These are phyloP conservation scores for Syncephalastrum monosporum DNA, from an alignment of 371 early-diverging fungal species.

Conservation along the genomic window DNA sequence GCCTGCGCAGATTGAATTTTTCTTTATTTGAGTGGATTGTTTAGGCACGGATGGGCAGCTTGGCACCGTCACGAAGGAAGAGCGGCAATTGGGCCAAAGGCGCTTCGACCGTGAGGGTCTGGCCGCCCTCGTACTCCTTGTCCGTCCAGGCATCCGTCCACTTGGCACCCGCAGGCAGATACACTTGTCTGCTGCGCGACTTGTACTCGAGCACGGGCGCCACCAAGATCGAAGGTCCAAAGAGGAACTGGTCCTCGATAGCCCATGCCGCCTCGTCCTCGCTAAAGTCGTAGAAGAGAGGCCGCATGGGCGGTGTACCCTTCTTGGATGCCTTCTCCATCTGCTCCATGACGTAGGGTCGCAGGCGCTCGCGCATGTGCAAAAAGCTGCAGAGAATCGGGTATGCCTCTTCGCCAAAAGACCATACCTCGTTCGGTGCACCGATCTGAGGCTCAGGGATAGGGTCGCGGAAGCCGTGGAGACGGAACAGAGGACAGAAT, in stretches of 20 bases:
- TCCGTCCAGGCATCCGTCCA: constrained; percentile 50
- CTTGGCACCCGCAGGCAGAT: constrained; percentile 32
- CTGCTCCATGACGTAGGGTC: constrained; percentile 19
- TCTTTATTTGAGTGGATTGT: background rate
- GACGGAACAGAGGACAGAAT: constrained; percentile 21
- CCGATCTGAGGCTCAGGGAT: constrained; percentile 14
- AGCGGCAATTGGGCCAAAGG: constrained; percentile 40
- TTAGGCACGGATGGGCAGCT: constrained; percentile 12
- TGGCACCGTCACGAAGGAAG: constrained; percentile 31
- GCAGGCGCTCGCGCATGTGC: constrained; percentile 16
- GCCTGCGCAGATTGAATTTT: constrained; percentile 1
- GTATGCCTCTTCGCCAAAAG: constrained; percentile 17
- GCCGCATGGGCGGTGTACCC: constrained; percentile 52
- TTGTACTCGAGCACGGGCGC: constrained; percentile 36
- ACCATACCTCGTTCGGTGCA: constrained; percentile 19
- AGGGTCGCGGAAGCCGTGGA: constrained; percentile 22
- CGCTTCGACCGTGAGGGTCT: constrained; percentile 30
- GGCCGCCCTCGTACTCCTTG: constrained; percentile 30
- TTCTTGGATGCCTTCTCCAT: constrained; percentile 19
- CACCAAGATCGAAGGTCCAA: constrained; percentile 37
- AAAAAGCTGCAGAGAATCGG: constrained; percentile 14
- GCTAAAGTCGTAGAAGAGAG: constrained; percentile 46
- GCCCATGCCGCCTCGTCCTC: constrained; percentile 28
- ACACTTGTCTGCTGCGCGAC: constrained; percentile 36
- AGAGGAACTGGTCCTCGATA: constrained; percentile 34